Evolutionary conservation across 345 rosid genomes (phyloP), one percentile per base, ranked within the genome.

Genomic region (Pseudoturritis turrita): DNA sequence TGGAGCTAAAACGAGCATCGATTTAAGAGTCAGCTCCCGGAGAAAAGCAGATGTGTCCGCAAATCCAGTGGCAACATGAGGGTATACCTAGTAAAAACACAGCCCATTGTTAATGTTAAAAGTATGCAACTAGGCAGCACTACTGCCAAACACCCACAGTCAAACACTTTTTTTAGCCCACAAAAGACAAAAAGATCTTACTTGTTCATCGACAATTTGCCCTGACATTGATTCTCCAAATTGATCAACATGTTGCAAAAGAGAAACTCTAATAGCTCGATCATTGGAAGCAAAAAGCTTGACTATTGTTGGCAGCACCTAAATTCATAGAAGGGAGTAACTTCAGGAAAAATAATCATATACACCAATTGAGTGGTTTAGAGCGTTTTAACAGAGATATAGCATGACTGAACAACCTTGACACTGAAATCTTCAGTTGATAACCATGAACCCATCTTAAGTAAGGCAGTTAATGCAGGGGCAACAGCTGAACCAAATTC

Each of bases 401-500:
- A 70, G 66, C 46, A 33, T 19, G 58, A 62, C 33, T 52, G 60
- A 66, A 68, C 45, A 46, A 91, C 99, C 98, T 95, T 95, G 72
- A 82, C 70, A 81, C 71, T 85, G 81, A 88, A 95, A 75, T 95
- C 98, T 77, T 95, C 99, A 61, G 86, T 60, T 10, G 96, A 79
- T 81, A 91, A 89, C 98, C 98, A 95, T n/a, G 90, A 84, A 54
- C 97, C 96, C 90, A 95, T 88, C 83, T 91, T 91, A 83, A 95
- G 83, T 62, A 95, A 70, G 26, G 98, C 90, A 49, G 92, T 84
- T 83, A 95, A 80, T 66, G 98, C 97, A 74, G 91, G 92, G 74
- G 99, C 97, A 68, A 87, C 88, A 74, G 98, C 99, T 44, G 98
- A 95, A 74, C 99, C 98, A 88, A 85, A 95, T 84, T 95, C 98